Base-by-base conservation (phyloP, 305 asterid species). In the Withania somnifera region DNA sequence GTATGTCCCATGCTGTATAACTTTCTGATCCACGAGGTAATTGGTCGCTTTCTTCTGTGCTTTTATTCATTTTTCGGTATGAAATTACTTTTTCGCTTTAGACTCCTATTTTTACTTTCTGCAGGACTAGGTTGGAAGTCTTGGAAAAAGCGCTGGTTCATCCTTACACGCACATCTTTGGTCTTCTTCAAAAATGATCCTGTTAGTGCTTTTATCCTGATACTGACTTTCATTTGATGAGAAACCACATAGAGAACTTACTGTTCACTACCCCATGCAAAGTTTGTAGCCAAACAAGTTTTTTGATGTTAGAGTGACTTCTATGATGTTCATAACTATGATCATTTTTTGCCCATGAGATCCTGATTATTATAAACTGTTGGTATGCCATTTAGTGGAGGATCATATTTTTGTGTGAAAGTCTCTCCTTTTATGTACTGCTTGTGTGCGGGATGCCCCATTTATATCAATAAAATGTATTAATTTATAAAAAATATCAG, bases 71-170 rank as follows among this genome's bases (percentile, higher is more conserved):
- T n/a, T n/a, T n/a, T n/a, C n/a, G n/a, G n/a, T n/a, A n/a, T n/a
- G n/a, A n/a, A n/a, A n/a, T n/a, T n/a, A n/a, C n/a, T n/a, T n/a
- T n/a, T n/a, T n/a, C n/a, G n/a, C n/a, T n/a, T n/a, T n/a, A n/a
- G n/a, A n/a, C n/a, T n/a, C n/a, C n/a, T n/a, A n/a, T 34, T 3
- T 34, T 34, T 30, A 30, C 83, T 84, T 88, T 71, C 80, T 92
- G 90, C 98, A 97, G 99, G 99, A 81, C 87, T 97, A 84, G 98
- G 98, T 26, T 94, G 98, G 98, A 95, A 90, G 88, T 90, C 97
- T 42, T 93, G 98, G 98, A 95, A 93, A 92, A 95, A 91, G 88
- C 90, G 98, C 36, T 95, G 98, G 98, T 95, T 95, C 85, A 92
- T 95, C 85, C 98, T 95, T 67, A 95, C 98, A 34, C 98, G 97